Evolutionary conservation across 768 basidiomycete genomes (phyloP).

Genomic region (Mrakia blollopis): DNA sequence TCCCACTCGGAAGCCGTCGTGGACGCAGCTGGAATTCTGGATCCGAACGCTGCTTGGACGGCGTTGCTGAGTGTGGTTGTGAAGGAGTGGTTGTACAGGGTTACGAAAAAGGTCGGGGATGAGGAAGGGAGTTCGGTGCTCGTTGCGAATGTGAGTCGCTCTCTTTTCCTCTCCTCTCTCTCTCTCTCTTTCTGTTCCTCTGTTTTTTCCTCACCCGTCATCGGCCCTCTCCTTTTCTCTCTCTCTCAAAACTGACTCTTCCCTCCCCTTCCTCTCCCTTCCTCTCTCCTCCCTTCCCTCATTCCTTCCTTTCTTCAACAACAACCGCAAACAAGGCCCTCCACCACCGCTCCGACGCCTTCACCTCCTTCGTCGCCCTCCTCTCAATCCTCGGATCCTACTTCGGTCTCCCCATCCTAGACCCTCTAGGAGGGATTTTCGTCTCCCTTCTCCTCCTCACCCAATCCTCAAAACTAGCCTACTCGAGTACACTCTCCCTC

Average conservation of each 20-base stretch:
- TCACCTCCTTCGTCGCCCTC: conserved; percentile 85
- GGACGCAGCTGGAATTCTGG: conserved; percentile 51
- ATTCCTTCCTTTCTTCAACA: too few species aligned
- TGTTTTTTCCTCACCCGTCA: not conserved
- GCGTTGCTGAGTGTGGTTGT: conserved; percentile 69
- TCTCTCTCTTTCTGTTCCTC: not conserved
- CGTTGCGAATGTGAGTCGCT: conserved; percentile 64
- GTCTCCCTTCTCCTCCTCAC: conserved; percentile 38
- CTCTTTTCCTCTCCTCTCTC: not conserved
- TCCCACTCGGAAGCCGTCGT: conserved; percentile 51
- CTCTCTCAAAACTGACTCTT: not conserved
- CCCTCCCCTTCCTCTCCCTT: not conserved
- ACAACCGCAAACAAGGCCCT: too few species aligned
- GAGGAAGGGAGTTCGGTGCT: conserved; percentile 87
- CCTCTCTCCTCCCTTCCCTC: too few species aligned
- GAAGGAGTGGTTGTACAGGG: conserved; percentile 91
- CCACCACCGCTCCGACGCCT: conserved; percentile 86
- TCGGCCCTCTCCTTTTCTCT: too few species aligned
- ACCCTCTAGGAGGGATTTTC: conserved; percentile 80
- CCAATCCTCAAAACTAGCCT: conserved; percentile 34
- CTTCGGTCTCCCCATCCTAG: conserved; percentile 76
- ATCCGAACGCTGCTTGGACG: conserved; percentile 96
- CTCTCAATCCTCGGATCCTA: conserved; percentile 88
- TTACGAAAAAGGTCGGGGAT: conserved; percentile 82
- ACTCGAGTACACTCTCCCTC: conserved; percentile 14